Evolutionary conservation across 495 filamentous ascomycete species (phyloP).

Genomic region (Neurospora sublineolata): DNA sequence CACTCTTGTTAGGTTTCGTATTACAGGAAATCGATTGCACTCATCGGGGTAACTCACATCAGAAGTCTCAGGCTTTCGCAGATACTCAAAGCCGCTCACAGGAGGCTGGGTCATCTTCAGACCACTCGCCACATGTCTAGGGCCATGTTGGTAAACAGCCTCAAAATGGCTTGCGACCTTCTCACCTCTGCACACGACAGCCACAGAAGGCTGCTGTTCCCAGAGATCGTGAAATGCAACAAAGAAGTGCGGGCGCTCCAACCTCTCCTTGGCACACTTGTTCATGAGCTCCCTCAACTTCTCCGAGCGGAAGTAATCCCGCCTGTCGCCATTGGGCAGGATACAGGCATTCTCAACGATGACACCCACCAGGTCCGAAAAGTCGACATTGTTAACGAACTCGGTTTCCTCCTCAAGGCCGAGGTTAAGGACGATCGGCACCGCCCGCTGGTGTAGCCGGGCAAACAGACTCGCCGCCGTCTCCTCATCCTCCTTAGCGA

Average conservation of each 20-base stretch:
- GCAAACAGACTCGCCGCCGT: slow-evolving; percentile 1
- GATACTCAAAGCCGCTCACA: slow-evolving; percentile 15
- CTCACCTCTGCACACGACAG: slow-evolving; percentile 13
- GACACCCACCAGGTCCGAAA: slow-evolving; percentile 20
- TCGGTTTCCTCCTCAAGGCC: not conserved
- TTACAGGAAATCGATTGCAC: not conserved
- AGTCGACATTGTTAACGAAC: slow-evolving; percentile 1
- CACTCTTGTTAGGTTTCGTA: not conserved
- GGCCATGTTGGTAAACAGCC: slow-evolving; percentile 14
- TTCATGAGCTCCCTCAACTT: slow-evolving; percentile 30
- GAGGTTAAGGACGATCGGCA: slow-evolving; percentile 9
- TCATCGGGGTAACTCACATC: slow-evolving; percentile 3
- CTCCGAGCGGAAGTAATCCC: slow-evolving; percentile 39
- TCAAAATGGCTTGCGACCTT: slow-evolving; percentile 19
- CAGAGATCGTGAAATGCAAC: slow-evolving; percentile 16
- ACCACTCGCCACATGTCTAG: not conserved
- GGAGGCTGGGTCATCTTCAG: not conserved
- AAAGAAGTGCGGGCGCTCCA: slow-evolving; percentile 9
- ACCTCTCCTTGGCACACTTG: slow-evolving; percentile 5
- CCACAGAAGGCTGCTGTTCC: slow-evolving; percentile 8
- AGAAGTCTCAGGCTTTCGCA: slow-evolving; percentile 12
- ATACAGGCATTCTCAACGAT: slow-evolving; percentile 42
- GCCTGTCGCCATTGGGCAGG: slow-evolving; percentile 32
- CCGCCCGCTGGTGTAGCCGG: not conserved
- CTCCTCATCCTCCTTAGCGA: not conserved